These are phyloP conservation scores for Piper longum DNA, from an alignment of 164 flowering plant genomes.

Conservation along the genomic window DNA sequence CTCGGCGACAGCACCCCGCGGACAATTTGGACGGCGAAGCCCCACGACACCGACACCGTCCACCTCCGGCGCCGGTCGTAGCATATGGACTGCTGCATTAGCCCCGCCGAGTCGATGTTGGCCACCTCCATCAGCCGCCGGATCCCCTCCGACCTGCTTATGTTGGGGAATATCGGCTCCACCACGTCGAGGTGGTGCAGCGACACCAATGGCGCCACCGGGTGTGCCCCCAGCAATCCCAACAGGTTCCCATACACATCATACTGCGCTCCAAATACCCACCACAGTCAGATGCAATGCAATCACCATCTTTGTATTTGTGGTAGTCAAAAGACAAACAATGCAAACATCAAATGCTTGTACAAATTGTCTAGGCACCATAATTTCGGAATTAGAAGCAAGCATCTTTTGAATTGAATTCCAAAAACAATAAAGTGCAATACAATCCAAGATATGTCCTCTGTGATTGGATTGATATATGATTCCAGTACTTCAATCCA, in stretches of 20 bases:
- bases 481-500: too few species aligned
- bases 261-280: slow-evolving; percentile 17
- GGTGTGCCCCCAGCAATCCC: slow-evolving; percentile 70
- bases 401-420: too few species aligned
- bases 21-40: slow-evolving; percentile 58
- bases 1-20: slow-evolving; percentile 62
- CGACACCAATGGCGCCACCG: slow-evolving; percentile 62
- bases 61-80: slow-evolving; percentile 36
- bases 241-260: slow-evolving; percentile 54
- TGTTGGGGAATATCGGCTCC: slow-evolving; percentile 60
- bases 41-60: slow-evolving; percentile 85
- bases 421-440: too few species aligned
- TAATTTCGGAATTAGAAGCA: too few species aligned
- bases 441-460: too few species aligned
- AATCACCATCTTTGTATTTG: too few species aligned
- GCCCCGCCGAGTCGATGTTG: slow-evolving; percentile 48
- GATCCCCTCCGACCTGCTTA: slow-evolving; percentile 28
- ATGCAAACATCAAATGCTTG: not conserved
- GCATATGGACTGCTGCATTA: slow-evolving; percentile 76
- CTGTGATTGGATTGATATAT: too few species aligned
- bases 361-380: too few species aligned
- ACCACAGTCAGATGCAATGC: not conserved
- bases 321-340: not conserved
- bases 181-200: slow-evolving; percentile 67
- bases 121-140: slow-evolving; percentile 26